phyloP scores from a whole-genome alignment of 768 basidiomycete genomes.

The Tricholoma matsutake region DNA sequence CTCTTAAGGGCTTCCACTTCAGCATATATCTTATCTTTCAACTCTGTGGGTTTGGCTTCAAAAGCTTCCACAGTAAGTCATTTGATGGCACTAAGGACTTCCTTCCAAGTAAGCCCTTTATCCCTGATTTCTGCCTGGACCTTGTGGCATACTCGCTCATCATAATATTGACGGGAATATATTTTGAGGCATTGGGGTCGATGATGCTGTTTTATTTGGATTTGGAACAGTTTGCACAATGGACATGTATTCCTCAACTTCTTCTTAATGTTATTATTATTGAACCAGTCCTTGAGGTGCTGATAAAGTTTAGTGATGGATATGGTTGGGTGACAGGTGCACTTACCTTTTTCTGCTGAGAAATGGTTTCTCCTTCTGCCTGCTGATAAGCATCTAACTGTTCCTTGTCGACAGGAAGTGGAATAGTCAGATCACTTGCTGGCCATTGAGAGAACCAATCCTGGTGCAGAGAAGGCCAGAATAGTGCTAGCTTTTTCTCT shows the following conservation, averaged over 20 bases:
- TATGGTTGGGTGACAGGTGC: background rate
- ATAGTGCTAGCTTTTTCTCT: background rate
- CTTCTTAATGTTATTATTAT: background rate
- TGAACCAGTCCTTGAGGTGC: slow-evolving; percentile 1
- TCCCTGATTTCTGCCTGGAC: slow-evolving; percentile 1
- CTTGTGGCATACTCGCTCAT: background rate
- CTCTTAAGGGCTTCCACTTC: background rate
- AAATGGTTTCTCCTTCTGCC: no score
- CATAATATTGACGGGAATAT: background rate
- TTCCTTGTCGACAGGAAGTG: background rate
- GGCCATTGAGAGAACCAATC: slow-evolving; percentile 1
- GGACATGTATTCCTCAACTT: background rate
- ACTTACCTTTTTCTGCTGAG: background rate
- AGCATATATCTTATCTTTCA: background rate
- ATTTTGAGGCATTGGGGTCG: background rate
- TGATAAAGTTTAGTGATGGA: background rate
- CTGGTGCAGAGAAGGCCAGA: background rate
- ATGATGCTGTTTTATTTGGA: background rate
- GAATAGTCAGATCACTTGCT: background rate
- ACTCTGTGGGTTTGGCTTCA: background rate
- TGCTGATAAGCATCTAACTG: background rate
- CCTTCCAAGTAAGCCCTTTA: background rate
- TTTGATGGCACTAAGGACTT: background rate
- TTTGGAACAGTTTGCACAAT: background rate
- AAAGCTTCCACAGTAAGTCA: background rate